Evolutionary conservation across 768 basidiomycete genomes (phyloP).

Genomic region (Fomitopsis pulvina): DNA sequence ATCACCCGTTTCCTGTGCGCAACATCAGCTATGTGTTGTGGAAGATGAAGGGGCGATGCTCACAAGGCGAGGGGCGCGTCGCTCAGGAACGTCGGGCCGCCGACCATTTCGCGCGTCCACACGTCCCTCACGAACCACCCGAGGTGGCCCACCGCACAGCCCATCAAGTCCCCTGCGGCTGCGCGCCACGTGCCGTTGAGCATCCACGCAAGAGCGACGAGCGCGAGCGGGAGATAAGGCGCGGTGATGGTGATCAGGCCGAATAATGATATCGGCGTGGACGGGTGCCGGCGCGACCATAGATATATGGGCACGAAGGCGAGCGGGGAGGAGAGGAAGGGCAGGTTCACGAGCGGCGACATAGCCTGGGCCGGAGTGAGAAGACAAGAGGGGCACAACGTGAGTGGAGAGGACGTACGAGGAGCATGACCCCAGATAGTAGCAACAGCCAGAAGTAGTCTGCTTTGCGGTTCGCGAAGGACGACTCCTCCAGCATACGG

Average conservation of each 20-base stretch:
- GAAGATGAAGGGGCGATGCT: conserved; percentile 26
- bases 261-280: conserved; percentile 93
- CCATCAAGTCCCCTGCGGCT: conserved; percentile 74
- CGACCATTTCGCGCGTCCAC: conserved; percentile 83
- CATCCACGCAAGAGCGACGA: conserved; percentile 83
- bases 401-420: conserved; percentile 46
- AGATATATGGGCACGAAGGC: conserved; percentile 96
- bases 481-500: conserved; percentile 94
- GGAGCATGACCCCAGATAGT: conserved; percentile 76
- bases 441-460: conserved; percentile 96
- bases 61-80: conserved; percentile 67
- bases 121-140: conserved; percentile 84
- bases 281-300: conserved; percentile 93
- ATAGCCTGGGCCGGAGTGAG: conserved; percentile 41
- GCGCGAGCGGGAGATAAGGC: conserved; percentile 88
- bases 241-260: conserved; percentile 93
- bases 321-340: conserved; percentile 88
- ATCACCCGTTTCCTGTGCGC: conserved; percentile 54
- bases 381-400: neutral
- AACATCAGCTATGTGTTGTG: neutral
- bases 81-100: conserved; percentile 63
- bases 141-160: conserved; percentile 82
- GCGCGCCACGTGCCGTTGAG: conserved; percentile 80
- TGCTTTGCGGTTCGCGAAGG: conserved; percentile 83
- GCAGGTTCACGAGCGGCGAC: conserved; percentile 85